These are phyloP conservation scores for Sinapis alba DNA, from an alignment of 441 rosid species.

Conservation along the genomic window DNA sequence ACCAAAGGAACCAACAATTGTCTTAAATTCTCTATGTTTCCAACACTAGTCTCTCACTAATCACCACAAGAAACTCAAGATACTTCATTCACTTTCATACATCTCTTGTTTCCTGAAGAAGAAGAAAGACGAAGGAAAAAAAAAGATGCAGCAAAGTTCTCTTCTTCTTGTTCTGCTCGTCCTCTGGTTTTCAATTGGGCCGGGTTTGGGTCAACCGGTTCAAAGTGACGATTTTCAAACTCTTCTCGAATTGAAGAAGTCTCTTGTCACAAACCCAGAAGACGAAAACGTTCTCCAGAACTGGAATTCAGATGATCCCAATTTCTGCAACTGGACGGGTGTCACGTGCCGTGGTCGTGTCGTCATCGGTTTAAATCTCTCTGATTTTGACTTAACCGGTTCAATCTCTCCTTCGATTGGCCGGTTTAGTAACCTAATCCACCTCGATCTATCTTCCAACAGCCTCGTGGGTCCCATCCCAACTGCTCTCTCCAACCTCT, in stretches of 20 bases:
- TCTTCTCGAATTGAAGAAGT: constrained; percentile 28
- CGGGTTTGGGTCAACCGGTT: background rate
- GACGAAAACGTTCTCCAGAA: constrained; percentile 40
- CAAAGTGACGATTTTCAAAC: constrained; percentile 18
- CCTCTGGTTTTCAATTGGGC: constrained; percentile 13
- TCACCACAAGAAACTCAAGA: background rate
- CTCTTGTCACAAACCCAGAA: constrained; percentile 22
- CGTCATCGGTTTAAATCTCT: constrained; percentile 61
- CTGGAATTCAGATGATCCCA: constrained; percentile 56
- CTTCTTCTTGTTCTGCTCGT: constrained; percentile 16
- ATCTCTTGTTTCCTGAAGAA: constrained; percentile 6
- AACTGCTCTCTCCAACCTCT: constrained; percentile 70
- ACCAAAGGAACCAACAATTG: constrained; percentile 14
- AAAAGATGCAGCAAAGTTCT: constrained; percentile 15
- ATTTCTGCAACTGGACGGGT: constrained; percentile 74
- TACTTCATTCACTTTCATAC: background rate
- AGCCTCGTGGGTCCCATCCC: constrained; percentile 66
- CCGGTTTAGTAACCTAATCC: constrained; percentile 54
- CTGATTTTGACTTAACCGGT: constrained; percentile 66
- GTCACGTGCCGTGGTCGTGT: constrained; percentile 53
- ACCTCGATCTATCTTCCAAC: constrained; percentile 71
- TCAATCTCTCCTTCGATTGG: constrained; percentile 51
- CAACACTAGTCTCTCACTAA: constrained; percentile 8
- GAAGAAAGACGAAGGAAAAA: background rate
- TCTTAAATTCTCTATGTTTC: constrained; percentile 29